Evolutionary conservation across 305 asterid species (phyloP).

Genomic region (Monarda citriodora): DNA sequence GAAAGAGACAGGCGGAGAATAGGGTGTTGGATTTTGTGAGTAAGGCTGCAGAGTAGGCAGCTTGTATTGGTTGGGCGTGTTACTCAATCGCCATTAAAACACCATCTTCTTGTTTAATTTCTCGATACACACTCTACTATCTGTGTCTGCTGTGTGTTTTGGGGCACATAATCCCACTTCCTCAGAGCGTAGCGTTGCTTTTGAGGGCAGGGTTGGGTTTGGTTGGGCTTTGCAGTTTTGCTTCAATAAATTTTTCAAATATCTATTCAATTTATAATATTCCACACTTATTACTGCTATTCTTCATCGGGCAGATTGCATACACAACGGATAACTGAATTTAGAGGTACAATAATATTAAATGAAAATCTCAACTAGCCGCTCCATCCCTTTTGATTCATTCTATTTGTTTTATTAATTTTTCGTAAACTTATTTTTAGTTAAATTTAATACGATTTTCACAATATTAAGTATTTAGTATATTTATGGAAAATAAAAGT

Average conservation of each 20-base stretch:
- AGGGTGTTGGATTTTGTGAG: constrained; percentile 33
- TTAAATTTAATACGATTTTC: too few relatives aligned
- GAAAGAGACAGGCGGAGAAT: constrained; percentile 24
- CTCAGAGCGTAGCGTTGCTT: constrained; percentile 11
- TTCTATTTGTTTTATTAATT: too few relatives aligned
- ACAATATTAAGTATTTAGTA: too few relatives aligned
- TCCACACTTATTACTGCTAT: too few relatives aligned
- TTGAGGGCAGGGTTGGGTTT: neutral
- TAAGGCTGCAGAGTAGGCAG: constrained; percentile 15
- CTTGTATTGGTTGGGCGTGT: constrained; percentile 23
- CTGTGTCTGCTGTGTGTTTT: neutral
- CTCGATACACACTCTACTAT: too few relatives aligned
- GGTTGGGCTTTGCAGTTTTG: neutral
- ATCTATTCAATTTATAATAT: neutral
- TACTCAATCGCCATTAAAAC: constrained; percentile 30
- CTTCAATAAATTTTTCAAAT: neutral
- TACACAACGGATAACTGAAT: neutral
- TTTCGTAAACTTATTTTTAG: too few relatives aligned
- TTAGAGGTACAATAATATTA: neutral
- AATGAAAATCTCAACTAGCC: too few relatives aligned
- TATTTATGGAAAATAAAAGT: too few relatives aligned
- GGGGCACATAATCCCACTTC: constrained; percentile 20
- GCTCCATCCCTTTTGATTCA: too few relatives aligned
- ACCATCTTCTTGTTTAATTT: neutral
- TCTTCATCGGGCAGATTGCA: neutral